These are phyloP conservation scores for Misopates orontium DNA, from an alignment of 257 asterid genomes.

Conservation along the genomic window DNA sequence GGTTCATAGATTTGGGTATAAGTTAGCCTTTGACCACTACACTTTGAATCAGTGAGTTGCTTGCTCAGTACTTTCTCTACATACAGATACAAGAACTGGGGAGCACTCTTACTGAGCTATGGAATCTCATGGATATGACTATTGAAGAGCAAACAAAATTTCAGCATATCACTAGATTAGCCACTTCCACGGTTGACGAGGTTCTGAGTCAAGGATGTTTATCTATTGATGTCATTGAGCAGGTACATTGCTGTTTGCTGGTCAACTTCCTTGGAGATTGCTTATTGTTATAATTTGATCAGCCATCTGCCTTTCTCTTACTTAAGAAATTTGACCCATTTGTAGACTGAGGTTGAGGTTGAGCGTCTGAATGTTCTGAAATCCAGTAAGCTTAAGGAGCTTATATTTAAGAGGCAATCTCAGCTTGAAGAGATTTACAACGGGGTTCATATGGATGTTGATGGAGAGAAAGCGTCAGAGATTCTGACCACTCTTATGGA, in stretches of 20 bases:
- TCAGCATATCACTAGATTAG: slow-evolving; percentile 48
- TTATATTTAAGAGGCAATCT: slow-evolving; percentile 65
- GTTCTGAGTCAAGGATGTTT: slow-evolving; percentile 56
- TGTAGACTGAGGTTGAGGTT: slow-evolving; percentile 66
- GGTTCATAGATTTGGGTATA: slow-evolving; percentile 6
- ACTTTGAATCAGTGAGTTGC: slow-evolving; percentile 10
- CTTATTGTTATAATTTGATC: slow-evolving; percentile 10
- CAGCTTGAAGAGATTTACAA: slow-evolving; percentile 68
- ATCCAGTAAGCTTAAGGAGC: slow-evolving; percentile 70
- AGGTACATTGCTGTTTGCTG: slow-evolving; percentile 42
- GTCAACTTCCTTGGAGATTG: slow-evolving; percentile 15
- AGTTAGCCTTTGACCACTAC: slow-evolving; percentile 13
- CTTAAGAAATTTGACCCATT: slow-evolving; percentile 19
- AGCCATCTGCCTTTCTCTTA: slow-evolving; percentile 22
- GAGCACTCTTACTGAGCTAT: slow-evolving; percentile 52
- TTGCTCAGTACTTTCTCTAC: slow-evolving; percentile 14
- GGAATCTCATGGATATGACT: slow-evolving; percentile 68
- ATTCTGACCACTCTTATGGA: slow-evolving; percentile 48
- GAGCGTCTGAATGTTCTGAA: slow-evolving; percentile 54
- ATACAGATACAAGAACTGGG: slow-evolving; percentile 59
- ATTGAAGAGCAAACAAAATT: slow-evolving; percentile 53
- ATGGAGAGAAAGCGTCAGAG: slow-evolving; percentile 49
- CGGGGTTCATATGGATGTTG: slow-evolving; percentile 66
- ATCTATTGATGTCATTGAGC: slow-evolving; percentile 56
- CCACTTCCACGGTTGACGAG: slow-evolving; percentile 41